Evolutionary conservation across 495 filamentous ascomycete genomes (phyloP), one percentile per base, ranked within the genome.

Genomic region (Filosporella fistucella): DNA sequence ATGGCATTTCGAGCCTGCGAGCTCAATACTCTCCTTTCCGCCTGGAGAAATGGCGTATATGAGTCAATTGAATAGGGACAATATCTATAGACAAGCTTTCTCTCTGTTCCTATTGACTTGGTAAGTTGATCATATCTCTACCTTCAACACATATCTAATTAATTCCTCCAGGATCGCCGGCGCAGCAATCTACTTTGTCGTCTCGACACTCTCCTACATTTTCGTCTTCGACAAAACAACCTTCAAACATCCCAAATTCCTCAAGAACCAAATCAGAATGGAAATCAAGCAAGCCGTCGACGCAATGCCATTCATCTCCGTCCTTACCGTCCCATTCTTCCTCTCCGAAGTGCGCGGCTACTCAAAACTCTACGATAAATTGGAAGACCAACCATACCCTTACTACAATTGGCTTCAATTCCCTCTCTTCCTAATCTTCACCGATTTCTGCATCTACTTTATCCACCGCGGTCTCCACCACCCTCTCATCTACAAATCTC

Each of bases 191-290:
- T 97, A 97, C 74, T 95, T 91, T 65, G 50, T 87, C 51, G 89
- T 84, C 61, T 83, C 91, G 16, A 75, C 83, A 30, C 71, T 95
- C 22, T 95, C 89, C 24, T 97, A 95, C 71, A 47, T 84, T 58
- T 91, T 95, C 75, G 71, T 97, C 68, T 97, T 95, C 75, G 91
- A 97, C 68, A 89, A 97, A 63, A 75, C 79, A 16, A 91, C 86
- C 54, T 81, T 89, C 70, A 72, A 86, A 10, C 93, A 97, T 63
- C 91, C 91, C 29, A 95, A 94, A 65, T 97, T 89, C 66, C 86
- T 96, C 61, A 91, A 90, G 67, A 88, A 96, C 69, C 91, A 97
- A 66, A 84, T 97, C 29, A 67, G 76, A 40, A 76, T 90, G 62
- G 91, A 97, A 64, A 96, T 97, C 54, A 62, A 66, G 28, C 91